Evolutionary conservation across 345 rosid genomes (phyloP), one percentile per base, ranked within the genome.

Genomic region (Populus simonii): DNA sequence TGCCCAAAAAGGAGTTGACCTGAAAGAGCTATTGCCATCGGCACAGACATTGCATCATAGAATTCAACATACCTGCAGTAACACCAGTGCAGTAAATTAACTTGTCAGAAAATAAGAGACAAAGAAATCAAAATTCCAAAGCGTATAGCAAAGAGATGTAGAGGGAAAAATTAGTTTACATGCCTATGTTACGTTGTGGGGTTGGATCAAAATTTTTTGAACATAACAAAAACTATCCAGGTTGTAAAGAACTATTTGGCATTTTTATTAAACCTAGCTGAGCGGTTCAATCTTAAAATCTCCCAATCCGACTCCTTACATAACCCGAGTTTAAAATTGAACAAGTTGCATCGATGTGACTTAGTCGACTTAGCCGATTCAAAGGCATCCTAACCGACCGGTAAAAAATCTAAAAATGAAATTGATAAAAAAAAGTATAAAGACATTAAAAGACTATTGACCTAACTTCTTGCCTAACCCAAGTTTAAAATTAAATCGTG

Each of bases 11-110:
- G 89, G 25, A 87, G 84, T 55, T 94, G 98, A 72, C 97, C 97
- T 77, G 94, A 93, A 63, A 91, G 82, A 35, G 97, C 97, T 84
- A 94, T 93, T n/a, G 97, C 98, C 97, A 92, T 90, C 31, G 98
- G 97, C 73, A 93, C 97, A 43, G 95, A 91, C 98, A 93, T 93
- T 62, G 86, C 95, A 84, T 94, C 97, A 53, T 91, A 93, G 82
- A 92, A 94, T 83, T 94, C 98, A 59, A 94, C 89, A 85, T 94
- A 94, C 91, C 98, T 93, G 91, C 93, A 90, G 74, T 76, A 77
- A 72, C 36, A 80, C 8, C 33, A 76, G 62, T 17, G n/a, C 77
- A 80, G 74, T 33, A 78, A 83, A 71, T 83, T 87, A 87, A 83
- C 72, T 83, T 84, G 78, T 84, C 81, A 72, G 82, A 76, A 83